Conservation (phyloP, 345 rosid species). For the Ailanthus altissimus region DNA sequence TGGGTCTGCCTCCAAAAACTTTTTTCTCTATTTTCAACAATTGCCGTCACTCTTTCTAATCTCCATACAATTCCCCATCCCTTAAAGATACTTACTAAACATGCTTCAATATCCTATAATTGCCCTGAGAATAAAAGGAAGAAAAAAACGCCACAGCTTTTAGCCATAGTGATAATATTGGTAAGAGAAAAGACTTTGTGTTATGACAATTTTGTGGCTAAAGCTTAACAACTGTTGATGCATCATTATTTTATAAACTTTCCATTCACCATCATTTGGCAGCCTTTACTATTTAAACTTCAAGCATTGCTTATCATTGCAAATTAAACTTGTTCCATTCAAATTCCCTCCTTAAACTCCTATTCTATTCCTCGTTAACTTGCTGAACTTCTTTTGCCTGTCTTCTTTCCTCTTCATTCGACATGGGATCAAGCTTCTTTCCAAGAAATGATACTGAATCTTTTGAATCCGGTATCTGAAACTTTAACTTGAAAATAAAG, state of each 20-base stretch:
- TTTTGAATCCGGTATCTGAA: constrained; percentile 21
- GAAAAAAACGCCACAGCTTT: constrained; percentile 16
- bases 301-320: constrained; percentile 20
- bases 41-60: constrained; percentile 45
- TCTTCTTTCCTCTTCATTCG: constrained; percentile 23
- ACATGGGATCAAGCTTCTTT: constrained; percentile 23
- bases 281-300: constrained; percentile 35
- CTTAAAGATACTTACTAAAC: constrained; percentile 28
- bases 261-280: constrained; percentile 20
- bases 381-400: constrained; percentile 20
- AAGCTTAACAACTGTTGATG: constrained; percentile 14
- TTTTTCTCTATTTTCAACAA: constrained; percentile 20
- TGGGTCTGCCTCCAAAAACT: constrained; percentile 25
- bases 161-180: constrained; percentile 14
- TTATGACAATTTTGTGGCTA: constrained; percentile 20
- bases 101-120: constrained; percentile 34
- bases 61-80: constrained; percentile 30
- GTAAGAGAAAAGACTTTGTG: constrained; percentile 10
- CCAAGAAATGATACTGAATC: constrained; percentile 16
- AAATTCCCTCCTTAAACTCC: constrained; percentile 18
- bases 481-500: constrained; percentile 6
- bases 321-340: constrained; percentile 19
- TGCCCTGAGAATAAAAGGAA: constrained; percentile 23
- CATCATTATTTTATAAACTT: constrained; percentile 26
- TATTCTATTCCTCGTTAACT: constrained; percentile 12